Conservation (phyloP, 139 green algal species). For the Zygnema cylindricum region DNA sequence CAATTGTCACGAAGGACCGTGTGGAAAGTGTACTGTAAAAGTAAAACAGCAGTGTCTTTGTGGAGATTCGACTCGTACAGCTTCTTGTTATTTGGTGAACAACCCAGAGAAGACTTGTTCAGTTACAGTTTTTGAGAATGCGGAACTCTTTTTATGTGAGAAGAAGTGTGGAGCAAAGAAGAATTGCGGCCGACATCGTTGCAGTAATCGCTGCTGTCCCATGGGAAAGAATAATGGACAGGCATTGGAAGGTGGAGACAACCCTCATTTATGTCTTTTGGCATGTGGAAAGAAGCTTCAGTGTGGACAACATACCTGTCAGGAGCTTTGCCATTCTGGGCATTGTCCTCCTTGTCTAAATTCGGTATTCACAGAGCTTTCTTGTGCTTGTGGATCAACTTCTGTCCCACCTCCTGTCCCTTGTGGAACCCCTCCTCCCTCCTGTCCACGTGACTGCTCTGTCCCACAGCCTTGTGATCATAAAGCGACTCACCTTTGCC, state of each 20-base stretch:
- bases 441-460: slow-evolving; percentile 33
- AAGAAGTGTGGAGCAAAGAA: slow-evolving; percentile 57
- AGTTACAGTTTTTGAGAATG: slow-evolving; percentile 14
- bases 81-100: slow-evolving; percentile 44
- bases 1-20: slow-evolving; percentile 46
- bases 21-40: slow-evolving; percentile 15
- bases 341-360: slow-evolving; percentile 58
- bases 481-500: slow-evolving; percentile 45
- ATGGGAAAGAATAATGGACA: background rate
- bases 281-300: slow-evolving; percentile 58
- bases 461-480: slow-evolving; percentile 43
- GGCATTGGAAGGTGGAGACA: background rate
- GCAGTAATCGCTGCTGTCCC: slow-evolving; percentile 45
- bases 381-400: slow-evolving; percentile 51
- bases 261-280: slow-evolving; percentile 53
- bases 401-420: slow-evolving; percentile 45
- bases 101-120: no score
- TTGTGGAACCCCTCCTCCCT: slow-evolving; percentile 47
- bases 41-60: slow-evolving; percentile 55
- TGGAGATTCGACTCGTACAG: slow-evolving; percentile 24
- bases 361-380: slow-evolving; percentile 35
- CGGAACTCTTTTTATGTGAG: slow-evolving; percentile 36
- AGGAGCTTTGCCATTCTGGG: slow-evolving; percentile 55
- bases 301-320: slow-evolving; percentile 53
- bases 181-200: slow-evolving; percentile 60